Percentiles rank a stretch among this genome's conserved stretches.
phyloP scores from a whole-genome alignment of 768 basidiomycete species.

The Hericium rajendrae region DNA sequence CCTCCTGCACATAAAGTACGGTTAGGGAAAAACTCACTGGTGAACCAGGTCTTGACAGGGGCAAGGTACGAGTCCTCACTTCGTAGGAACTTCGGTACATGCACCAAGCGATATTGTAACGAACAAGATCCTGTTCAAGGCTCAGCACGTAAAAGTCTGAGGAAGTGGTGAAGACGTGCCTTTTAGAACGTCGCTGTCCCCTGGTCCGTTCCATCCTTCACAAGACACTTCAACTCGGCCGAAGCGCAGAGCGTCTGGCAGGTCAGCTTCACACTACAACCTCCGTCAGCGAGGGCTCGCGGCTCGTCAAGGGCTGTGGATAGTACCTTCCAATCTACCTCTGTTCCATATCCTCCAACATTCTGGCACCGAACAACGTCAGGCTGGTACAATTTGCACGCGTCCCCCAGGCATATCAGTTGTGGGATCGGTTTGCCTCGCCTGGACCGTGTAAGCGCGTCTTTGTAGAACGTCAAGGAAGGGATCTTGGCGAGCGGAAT shows the following conservation, averaged over 20 bases:
- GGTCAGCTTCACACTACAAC: conserved; percentile 78
- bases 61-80: conserved; percentile 10
- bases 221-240: conserved; percentile 82
- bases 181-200: conserved; percentile 79
- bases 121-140: conserved; percentile 65
- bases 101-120: conserved; percentile 73
- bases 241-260: conserved; percentile 74
- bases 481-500: conserved; percentile 63
- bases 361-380: conserved; percentile 81
- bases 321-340: conserved; percentile 83
- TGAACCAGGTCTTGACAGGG: conserved; percentile 1
- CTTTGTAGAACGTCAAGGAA: conserved; percentile 72
- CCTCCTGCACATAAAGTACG: neutral
- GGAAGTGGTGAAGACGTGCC: conserved; percentile 33
- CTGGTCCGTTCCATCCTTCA: conserved; percentile 81
- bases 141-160: neutral
- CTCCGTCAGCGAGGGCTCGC: neutral
- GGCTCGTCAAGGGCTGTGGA: neutral
- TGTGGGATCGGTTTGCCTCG: conserved; percentile 67
- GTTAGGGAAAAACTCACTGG: conserved; percentile 7
- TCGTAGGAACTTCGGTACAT: conserved; percentile 38
- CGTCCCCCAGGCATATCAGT: conserved; percentile 68
- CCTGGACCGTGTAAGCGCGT: conserved; percentile 50
- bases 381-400: conserved; percentile 71
- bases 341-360: conserved; percentile 64